Percentiles rank a stretch among this genome's conserved stretches.
These are phyloP conservation scores for Cymodocea nodosa DNA, from an alignment of 116 monocot species.

Conservation along the genomic window DNA sequence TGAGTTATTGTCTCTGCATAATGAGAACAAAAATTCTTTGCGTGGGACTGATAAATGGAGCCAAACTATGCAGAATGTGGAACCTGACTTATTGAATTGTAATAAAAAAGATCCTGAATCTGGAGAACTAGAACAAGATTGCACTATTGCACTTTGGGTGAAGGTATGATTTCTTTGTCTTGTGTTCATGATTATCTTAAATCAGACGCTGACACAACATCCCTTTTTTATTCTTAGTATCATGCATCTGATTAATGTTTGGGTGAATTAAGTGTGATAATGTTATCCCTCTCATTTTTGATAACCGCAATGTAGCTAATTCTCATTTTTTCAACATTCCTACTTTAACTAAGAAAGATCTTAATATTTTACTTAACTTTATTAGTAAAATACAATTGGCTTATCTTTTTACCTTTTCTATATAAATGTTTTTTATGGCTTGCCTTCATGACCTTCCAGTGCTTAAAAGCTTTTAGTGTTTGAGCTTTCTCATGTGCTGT, in stretches of 20 bases:
- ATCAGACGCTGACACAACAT: too few relatives aligned
- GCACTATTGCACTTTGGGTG: constrained; percentile 74
- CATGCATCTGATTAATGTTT: neutral
- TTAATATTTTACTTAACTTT: too few relatives aligned
- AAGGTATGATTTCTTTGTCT: constrained; percentile 43
- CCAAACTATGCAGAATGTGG: constrained; percentile 5
- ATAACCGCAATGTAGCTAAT: neutral
- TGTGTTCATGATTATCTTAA: neutral
- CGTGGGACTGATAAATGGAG: constrained; percentile 1
- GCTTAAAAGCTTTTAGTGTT: too few relatives aligned
- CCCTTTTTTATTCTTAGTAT: too few relatives aligned
- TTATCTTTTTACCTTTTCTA: too few relatives aligned
- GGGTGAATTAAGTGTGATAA: neutral
- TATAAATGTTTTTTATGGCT: too few relatives aligned
- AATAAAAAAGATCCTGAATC: constrained; percentile 15
- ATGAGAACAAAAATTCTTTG: constrained; percentile 10
- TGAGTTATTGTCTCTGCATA: constrained; percentile 6
- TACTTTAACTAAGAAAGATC: neutral
- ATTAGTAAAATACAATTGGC: too few relatives aligned
- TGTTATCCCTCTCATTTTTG: neutral
- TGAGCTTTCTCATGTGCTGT: too few relatives aligned
- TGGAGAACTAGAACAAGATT: constrained; percentile 30
- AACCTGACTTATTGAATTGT: constrained; percentile 8
- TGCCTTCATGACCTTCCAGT: too few relatives aligned
- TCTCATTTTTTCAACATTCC: neutral